Conservation (phyloP, 2,329 filamentous ascomycete species). For the Lasiodiplodia citricola region DNA sequence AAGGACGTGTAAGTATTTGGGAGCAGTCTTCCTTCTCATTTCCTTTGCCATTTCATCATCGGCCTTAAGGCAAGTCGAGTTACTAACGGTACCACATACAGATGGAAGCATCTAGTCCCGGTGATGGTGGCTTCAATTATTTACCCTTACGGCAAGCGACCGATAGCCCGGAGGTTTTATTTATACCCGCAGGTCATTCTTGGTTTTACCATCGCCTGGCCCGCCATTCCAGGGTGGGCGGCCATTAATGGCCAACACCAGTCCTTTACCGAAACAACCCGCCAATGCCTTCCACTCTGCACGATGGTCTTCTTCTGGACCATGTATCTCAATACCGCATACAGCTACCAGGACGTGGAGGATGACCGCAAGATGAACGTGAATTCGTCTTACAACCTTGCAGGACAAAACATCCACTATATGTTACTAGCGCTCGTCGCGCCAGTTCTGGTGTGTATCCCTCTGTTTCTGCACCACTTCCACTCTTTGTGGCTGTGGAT, state of each 20-base stretch:
- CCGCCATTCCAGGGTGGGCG: not conserved
- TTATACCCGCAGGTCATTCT: not conserved
- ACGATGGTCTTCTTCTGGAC: not conserved
- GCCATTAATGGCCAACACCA: not conserved
- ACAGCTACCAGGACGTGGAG: not conserved
- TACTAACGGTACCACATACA: not conserved
- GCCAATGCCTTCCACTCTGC: constrained; percentile 1
- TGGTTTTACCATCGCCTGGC: not conserved
- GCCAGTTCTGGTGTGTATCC: not conserved
- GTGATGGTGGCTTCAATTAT: not conserved
- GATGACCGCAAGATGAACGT: constrained; percentile 3
- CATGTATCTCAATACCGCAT: not conserved
- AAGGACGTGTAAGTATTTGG: not conserved
- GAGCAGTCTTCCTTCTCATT: not conserved
- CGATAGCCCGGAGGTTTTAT: not conserved
- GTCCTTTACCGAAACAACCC: not conserved
- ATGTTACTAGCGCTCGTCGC: not conserved
- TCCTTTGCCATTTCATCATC: not conserved
- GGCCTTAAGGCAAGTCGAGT: not conserved
- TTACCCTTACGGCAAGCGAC: not conserved
- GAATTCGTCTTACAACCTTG: not conserved
- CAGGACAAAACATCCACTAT: not conserved
- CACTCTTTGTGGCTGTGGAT: not conserved
- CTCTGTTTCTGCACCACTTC: not conserved
- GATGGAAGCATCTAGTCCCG: not conserved